These are phyloP conservation scores for Pseudoneurospora amorphoporcata DNA, from an alignment of 495 filamentous ascomycete species.

Conservation along the genomic window DNA sequence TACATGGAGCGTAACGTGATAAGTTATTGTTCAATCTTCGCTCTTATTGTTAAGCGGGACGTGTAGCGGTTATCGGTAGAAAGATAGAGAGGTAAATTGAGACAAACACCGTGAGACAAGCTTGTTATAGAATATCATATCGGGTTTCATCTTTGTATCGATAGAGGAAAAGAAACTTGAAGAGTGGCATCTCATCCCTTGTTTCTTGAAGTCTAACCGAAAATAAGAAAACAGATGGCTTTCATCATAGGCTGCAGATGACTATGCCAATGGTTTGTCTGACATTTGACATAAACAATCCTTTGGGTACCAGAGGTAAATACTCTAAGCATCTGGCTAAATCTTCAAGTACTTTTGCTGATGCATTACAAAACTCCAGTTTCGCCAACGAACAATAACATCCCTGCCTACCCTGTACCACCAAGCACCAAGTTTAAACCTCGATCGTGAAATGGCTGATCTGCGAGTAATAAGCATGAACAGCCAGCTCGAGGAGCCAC, in stretches of 20 bases:
- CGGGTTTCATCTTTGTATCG: background rate
- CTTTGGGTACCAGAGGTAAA: background rate
- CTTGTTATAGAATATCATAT: background rate
- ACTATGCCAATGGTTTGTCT: background rate
- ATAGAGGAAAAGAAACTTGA: background rate
- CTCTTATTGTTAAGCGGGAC: background rate
- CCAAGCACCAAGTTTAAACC: constrained; percentile 28
- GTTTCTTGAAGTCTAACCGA: background rate
- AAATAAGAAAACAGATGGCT: background rate
- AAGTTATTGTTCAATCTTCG: background rate
- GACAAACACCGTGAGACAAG: background rate
- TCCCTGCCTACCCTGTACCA: background rate
- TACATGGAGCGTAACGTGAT: background rate
- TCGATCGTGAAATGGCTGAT: constrained; percentile 59
- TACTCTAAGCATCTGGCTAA: background rate
- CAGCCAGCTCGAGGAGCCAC: constrained; percentile 52
- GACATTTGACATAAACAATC: background rate
- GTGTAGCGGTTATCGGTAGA: background rate
- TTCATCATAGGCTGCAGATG: background rate
- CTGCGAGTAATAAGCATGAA: constrained; percentile 57
- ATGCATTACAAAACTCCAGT: background rate
- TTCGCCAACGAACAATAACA: background rate
- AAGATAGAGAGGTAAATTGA: background rate
- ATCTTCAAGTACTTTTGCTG: background rate
- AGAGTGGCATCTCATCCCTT: background rate